These are phyloP conservation scores for Echeveria elegans DNA, from an alignment of 164 flowering plant genomes.

Conservation along the genomic window DNA sequence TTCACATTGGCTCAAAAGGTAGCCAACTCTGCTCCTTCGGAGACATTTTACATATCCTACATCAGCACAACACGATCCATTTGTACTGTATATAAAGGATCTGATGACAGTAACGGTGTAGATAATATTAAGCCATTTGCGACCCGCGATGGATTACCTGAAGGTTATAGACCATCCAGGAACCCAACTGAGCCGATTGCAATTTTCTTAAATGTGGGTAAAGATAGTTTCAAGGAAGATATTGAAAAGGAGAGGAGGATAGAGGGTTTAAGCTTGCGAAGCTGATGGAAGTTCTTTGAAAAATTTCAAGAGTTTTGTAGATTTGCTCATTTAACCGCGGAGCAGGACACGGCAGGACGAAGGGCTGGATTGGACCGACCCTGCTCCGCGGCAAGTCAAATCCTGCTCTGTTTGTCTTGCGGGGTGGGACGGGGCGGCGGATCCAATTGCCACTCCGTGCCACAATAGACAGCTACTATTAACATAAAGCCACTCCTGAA, in stretches of 20 bases:
- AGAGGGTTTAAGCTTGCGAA: not conserved
- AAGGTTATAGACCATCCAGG: constrained; percentile 19
- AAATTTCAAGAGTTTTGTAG: not conserved
- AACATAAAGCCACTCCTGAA: not conserved
- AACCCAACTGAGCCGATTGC: constrained; percentile 23
- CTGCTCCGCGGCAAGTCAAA: too few relatives aligned
- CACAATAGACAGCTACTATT: not conserved
- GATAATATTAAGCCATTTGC: constrained; percentile 18
- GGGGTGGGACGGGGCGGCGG: too few relatives aligned
- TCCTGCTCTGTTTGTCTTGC: too few relatives aligned
- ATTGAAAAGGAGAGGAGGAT: constrained; percentile 21
- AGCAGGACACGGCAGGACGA: too few relatives aligned
- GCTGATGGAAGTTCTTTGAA: not conserved
- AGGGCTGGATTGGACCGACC: too few relatives aligned
- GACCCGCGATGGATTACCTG: constrained; percentile 32
- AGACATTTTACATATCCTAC: constrained; percentile 37
- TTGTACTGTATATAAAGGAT: constrained; percentile 9
- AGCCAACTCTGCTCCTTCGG: constrained; percentile 24
- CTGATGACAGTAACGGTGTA: not conserved
- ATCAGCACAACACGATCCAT: constrained; percentile 39
- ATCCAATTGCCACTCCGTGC: too few relatives aligned
- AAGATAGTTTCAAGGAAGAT: constrained; percentile 18
- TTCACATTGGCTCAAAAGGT: constrained; percentile 25
- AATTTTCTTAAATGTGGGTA: constrained; percentile 31
- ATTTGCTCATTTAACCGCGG: not conserved